Conservation (phyloP, 768 basidiomycete species). For the Royoungia palumana region DNA sequence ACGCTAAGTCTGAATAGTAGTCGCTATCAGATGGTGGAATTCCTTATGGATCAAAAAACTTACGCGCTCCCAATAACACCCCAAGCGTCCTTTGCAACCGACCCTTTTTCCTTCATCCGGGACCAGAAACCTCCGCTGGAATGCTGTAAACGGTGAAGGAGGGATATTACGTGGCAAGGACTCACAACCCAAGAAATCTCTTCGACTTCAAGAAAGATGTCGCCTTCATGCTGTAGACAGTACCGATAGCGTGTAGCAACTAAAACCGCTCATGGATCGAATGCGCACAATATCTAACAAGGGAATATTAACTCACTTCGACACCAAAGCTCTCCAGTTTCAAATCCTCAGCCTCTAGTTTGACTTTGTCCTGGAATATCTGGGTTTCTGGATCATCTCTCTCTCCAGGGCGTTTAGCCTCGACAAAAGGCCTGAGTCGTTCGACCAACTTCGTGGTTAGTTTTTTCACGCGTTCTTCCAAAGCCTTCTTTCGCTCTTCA, state of each 20-base stretch:
- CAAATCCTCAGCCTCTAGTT: constrained; percentile 86
- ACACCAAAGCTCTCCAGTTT: constrained; percentile 98
- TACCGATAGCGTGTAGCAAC: constrained; percentile 88
- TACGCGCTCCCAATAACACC: constrained; percentile 95
- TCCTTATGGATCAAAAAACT: constrained; percentile 44
- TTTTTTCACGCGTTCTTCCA: constrained; percentile 72
- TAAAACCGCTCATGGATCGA: constrained; percentile 25
- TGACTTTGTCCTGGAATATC: constrained; percentile 73
- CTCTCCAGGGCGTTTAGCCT: constrained; percentile 79
- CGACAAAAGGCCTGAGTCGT: constrained; percentile 84
- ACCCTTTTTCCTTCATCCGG: constrained; percentile 89
- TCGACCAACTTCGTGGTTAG: constrained; percentile 81
- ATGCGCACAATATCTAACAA: background rate
- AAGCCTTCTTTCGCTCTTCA: constrained; percentile 70
- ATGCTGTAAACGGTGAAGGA: constrained; percentile 7
- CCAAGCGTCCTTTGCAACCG: constrained; percentile 94
- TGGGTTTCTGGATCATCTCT: constrained; percentile 80
- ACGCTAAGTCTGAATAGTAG: constrained; percentile 25
- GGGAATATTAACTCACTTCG: constrained; percentile 54
- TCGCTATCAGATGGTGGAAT: constrained; percentile 49
- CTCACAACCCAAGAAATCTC: constrained; percentile 87
- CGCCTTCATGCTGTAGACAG: constrained; percentile 91
- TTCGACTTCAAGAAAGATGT: constrained; percentile 87
- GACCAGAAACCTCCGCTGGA: constrained; percentile 86
- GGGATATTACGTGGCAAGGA: constrained; percentile 15